These are phyloP conservation scores for Aplosporella prunicola DNA, from an alignment of 2,329 filamentous ascomycete genomes.

Conservation along the genomic window DNA sequence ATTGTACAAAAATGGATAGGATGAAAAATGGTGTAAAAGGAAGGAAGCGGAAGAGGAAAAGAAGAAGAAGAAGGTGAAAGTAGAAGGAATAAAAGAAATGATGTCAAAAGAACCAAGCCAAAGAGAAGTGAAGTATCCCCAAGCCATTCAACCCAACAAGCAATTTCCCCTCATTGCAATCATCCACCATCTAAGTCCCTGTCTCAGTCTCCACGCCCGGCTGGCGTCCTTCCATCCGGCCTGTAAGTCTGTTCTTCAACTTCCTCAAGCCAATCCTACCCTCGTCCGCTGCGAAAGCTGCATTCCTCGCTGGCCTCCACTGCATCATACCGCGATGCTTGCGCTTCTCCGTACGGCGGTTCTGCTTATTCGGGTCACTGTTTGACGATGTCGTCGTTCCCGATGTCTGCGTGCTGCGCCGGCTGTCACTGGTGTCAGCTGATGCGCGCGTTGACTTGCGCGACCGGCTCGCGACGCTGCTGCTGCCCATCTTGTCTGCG, in stretches of 20 bases:
- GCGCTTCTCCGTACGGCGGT: conserved; percentile 63
- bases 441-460: conserved; percentile 17
- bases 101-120: no score
- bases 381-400: conserved; percentile 2
- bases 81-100: no score
- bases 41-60: no score
- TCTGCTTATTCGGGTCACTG: conserved; percentile 57
- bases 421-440: conserved; percentile 14
- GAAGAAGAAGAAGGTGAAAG: no score
- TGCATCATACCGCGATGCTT: conserved; percentile 91
- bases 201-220: conserved; percentile 70
- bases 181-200: not conserved
- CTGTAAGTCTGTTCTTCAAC: conserved; percentile 64
- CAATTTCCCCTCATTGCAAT: no score
- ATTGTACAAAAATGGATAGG: no score
- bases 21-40: no score
- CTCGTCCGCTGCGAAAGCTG: conserved; percentile 81
- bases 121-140: no score
- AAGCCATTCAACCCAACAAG: no score
- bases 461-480: conserved; percentile 12
- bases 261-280: conserved; percentile 67
- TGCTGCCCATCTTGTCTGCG: conserved; percentile 18
- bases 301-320: conserved; percentile 82
- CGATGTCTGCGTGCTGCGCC: not conserved
- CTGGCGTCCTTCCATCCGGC: conserved; percentile 64